A percentile compares a stretch with the other conserved stretches of the same genome.
Conservation (phyloP, 352 stramenopile species). For the Phytophthora palmivora region DNA sequence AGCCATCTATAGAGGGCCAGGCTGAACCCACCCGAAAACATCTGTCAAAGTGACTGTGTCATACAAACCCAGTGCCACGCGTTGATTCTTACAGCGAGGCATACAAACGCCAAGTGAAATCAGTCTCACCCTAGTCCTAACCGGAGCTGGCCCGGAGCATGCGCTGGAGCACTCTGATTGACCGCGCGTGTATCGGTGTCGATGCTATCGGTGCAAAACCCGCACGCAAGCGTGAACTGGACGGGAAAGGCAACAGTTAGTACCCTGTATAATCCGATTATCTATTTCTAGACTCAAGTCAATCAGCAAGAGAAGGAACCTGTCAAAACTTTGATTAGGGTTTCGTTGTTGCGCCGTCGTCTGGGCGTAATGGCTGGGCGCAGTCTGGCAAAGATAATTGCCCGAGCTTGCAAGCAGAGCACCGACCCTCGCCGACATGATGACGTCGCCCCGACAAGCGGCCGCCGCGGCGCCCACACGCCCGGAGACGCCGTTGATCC, state of each 20-base stretch:
- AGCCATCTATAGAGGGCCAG: neutral
- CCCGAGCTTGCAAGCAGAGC: conserved; percentile 33
- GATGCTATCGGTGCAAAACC: conserved; percentile 24
- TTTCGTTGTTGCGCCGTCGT: conserved; percentile 35
- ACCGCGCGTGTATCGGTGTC: conserved; percentile 24
- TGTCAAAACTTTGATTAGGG: conserved; percentile 4
- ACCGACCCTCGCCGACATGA: conserved; percentile 31
- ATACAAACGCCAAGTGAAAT: conserved; percentile 38
- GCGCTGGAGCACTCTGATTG: conserved; percentile 45
- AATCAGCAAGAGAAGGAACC: neutral
- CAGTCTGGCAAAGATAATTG: conserved; percentile 50
- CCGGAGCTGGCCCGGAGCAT: conserved; percentile 8
- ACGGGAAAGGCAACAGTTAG: conserved; percentile 7
- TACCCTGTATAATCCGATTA: conserved; percentile 2
- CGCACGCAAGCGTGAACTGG: conserved; percentile 33
- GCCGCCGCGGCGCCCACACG: conserved; percentile 19
- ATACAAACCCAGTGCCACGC: conserved; percentile 22
- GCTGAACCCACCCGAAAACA: conserved; percentile 29
- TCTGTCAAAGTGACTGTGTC: conserved; percentile 3
- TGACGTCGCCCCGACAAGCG: conserved; percentile 44
- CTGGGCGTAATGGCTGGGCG: conserved; percentile 34
- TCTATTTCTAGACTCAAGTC: neutral
- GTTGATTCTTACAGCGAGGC: conserved; percentile 8
- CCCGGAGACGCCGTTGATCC: conserved; percentile 12
- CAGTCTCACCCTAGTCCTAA: conserved; percentile 31